Conservation (phyloP, 345 rosid genomes). For the Brassica juncea region DNA sequence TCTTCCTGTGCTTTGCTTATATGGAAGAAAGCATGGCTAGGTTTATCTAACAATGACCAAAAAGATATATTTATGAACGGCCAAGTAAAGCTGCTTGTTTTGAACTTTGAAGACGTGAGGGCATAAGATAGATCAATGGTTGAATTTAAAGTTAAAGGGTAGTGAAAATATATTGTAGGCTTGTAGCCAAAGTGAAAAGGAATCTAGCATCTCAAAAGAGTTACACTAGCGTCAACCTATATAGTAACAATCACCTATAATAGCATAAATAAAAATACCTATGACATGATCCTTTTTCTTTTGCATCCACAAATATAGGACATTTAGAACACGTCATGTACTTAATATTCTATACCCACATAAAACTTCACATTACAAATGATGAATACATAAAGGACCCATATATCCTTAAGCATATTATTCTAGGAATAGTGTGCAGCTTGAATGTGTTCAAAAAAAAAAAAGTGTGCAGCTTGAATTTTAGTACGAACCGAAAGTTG, state of each 20-base stretch:
- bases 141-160: neutral
- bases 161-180: neutral
- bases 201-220: neutral
- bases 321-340: neutral
- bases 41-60: slow-evolving; percentile 11
- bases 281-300: slow-evolving; percentile 10
- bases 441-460: neutral
- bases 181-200: neutral
- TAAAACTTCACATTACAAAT: neutral
- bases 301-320: slow-evolving; percentile 8
- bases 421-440: neutral
- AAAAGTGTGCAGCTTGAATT: neutral
- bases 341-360: slow-evolving; percentile 3
- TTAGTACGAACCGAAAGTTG: slow-evolving; percentile 7
- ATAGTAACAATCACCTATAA: neutral
- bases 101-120: neutral
- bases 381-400: neutral
- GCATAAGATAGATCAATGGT: neutral
- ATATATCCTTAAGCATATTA: neutral
- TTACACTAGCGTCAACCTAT: neutral
- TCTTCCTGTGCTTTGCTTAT: neutral
- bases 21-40: neutral
- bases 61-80: neutral
- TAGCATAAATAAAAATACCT: neutral
- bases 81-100: neutral